These are phyloP conservation scores for Zoysia pacifica DNA, from an alignment of 176 grass and related monocot species.

Conservation along the genomic window DNA sequence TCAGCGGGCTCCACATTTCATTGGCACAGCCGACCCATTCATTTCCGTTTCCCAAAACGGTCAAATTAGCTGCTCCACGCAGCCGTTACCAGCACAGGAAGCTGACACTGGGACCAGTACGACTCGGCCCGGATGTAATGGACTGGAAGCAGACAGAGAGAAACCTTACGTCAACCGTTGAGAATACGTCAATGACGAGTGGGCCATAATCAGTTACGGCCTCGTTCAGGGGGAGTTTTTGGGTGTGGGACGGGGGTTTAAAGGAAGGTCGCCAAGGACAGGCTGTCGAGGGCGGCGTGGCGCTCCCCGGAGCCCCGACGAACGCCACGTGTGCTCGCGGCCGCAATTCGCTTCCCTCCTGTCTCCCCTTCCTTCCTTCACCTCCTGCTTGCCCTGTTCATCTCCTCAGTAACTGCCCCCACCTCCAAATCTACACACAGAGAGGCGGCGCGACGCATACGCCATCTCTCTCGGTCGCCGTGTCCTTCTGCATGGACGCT, in stretches of 20 bases:
- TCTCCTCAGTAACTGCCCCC: conserved; percentile 56
- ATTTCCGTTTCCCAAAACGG: neutral
- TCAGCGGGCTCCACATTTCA: neutral
- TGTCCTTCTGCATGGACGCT: conserved; percentile 57
- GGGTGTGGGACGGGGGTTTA: neutral
- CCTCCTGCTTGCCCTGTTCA: conserved; percentile 48
- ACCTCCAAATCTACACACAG: conserved; percentile 36
- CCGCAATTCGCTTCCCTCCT: conserved; percentile 45
- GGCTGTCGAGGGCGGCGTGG: conserved; percentile 57
- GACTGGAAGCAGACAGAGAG: neutral
- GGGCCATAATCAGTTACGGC: accelerated
- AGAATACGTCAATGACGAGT: accelerated
- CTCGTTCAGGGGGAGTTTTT: neutral
- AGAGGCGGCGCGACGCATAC: conserved; percentile 13
- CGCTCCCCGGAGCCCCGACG: conserved; percentile 41
- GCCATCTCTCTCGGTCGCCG: neutral
- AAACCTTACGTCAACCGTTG: accelerated
- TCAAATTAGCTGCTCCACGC: conserved; percentile 37
- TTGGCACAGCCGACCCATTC: neutral
- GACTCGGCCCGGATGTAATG: neutral
- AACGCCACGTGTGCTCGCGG: conserved; percentile 48
- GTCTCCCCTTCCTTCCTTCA: conserved; percentile 21
- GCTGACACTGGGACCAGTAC: conserved; percentile 1
- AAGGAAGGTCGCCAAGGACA: conserved; percentile 29
- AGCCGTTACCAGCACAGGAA: neutral